Evolutionary conservation across 768 basidiomycete species (phyloP), one percentile per base, ranked within the genome.

Genomic region (Boletus reticuloceps): DNA sequence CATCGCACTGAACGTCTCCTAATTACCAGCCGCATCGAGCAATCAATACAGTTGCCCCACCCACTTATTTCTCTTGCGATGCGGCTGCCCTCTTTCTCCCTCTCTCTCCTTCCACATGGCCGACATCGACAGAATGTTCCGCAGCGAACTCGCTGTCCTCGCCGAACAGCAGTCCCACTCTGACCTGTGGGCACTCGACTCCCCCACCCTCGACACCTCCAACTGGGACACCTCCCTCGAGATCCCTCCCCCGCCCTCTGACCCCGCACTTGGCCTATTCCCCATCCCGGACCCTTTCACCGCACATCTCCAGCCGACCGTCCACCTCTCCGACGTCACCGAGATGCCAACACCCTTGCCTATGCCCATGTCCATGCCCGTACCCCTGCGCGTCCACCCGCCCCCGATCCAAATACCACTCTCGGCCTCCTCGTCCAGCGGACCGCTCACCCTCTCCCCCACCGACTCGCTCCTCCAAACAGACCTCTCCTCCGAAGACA

Each of bases 91-190:
- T 11, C 10, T 12, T 11, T 31, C 32, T 45, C 37, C 3, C 39
- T 27, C 43, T 31, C 22, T 13, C 36, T 1, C 10, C 14, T 22
- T 3, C 40, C 49, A 53, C 46, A 67, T 68, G 66, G 43, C 58
- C 2, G 63, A 67, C 51, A 58, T 68, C 3, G 66, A 67, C 50
- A 60, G 56, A 31, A 66, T 67, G 64, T 58, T 67, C 5, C 50
- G 52, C 36, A 51, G 61, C 37, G 61, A 67, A 14, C 51, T 67
- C 55, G 57, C 61, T 8, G 32, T 55, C 14, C 16, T 60, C 13
- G 60, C 50, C 1, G 65, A 61, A 7, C 27, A 52, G 5, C 41
- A 48, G 2, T 27, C 48, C 4, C 50, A 56, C 27, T 37, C 51
- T 0, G 58, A 53, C 14, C 19, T 44, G 8, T 65, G 64, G 64